Evolutionary conservation across 2,329 filamentous ascomycete species (phyloP), one percentile per base, ranked within the genome.

Genomic region (Cyclaneusma minus): DNA sequence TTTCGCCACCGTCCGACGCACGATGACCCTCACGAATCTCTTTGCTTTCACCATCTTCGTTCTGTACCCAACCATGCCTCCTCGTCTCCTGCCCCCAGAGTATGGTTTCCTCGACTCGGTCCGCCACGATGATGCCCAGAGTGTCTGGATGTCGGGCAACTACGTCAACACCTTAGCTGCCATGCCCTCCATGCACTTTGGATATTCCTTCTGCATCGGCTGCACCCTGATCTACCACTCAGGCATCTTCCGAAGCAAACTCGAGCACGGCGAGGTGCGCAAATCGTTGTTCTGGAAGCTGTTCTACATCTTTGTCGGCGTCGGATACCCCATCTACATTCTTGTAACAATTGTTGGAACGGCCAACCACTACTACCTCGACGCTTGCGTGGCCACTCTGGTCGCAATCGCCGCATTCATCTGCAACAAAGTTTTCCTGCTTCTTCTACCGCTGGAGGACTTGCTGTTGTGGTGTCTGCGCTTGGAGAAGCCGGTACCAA

Each of bases 351-450:
- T 66, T 32, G 56, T 66, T 7, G 60, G 59, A 10, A 67, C 61
- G 1, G 62, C 61, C 13, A 67, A 67, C 35, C 62, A 65, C 37
- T 66, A 64, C 38, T 63, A 56, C 40, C 50, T 65, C 32, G 62
- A 66, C 35, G 62, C 61, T 0, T 44, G 54, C 15, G 50, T 59
- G 3, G 60, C 59, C 2, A 55, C 54, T 1, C 47, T 55, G 22
- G 60, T 60, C 14, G 58, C 58, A 2, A 43, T 52, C 5, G 28
- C 60, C n/a, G 51, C 55, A 2, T 62, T 59, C 31, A 18, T 51
- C 6, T 54, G 51, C 35, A 66, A 66, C 39, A 47, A 51, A 34
- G 38, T 64, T 4, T 64, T 64, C 42, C 51, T 56, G 33, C 47
- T 57, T 5, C 52, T 65, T 13, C 42, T 64, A 6, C 62, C 62